Conservation (phyloP, 2,329 filamentous ascomycete genomes). For the Anisogramma anomala region DNA sequence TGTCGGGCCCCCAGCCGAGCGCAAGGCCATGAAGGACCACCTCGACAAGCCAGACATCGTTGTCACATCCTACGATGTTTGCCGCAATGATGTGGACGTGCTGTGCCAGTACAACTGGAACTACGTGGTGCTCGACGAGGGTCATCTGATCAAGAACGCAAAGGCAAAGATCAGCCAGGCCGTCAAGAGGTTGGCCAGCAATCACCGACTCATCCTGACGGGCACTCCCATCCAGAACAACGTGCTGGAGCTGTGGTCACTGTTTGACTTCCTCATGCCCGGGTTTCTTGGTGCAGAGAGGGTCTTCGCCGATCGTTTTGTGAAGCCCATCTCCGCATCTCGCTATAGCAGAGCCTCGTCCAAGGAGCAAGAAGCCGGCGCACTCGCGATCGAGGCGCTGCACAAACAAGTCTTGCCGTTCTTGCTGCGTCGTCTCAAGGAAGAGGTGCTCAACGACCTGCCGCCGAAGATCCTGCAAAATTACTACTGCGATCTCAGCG, state of each 20-base stretch:
- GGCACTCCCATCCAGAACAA: conserved; percentile 98
- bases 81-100: conserved; percentile 84
- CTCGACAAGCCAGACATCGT: conserved; percentile 79
- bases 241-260: conserved; percentile 89
- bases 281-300: conserved; percentile 90
- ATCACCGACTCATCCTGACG: conserved; percentile 90
- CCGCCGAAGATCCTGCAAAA: conserved; percentile 98
- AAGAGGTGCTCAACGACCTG: conserved; percentile 91
- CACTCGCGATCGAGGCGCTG: conserved; percentile 90
- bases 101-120: conserved; percentile 84
- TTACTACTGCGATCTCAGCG: conserved; percentile 96
- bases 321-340: conserved; percentile 87
- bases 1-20: conserved; percentile 76
- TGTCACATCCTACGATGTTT: conserved; percentile 96
- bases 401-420: conserved; percentile 98
- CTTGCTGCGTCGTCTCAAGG: conserved; percentile 89
- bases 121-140: conserved; percentile 93
- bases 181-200: conserved; percentile 79
- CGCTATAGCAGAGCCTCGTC: conserved; percentile 95
- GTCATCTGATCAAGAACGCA: conserved; percentile 96
- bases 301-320: conserved; percentile 91
- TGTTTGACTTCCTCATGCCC: conserved; percentile 98
- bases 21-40: conserved; percentile 55
- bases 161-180: conserved; percentile 92
- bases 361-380: conserved; percentile 94